Percentiles rank a stretch among this genome's conserved stretches.
These are phyloP conservation scores for Hygrophila difformis DNA, from an alignment of 257 asterid species.

Conservation along the genomic window DNA sequence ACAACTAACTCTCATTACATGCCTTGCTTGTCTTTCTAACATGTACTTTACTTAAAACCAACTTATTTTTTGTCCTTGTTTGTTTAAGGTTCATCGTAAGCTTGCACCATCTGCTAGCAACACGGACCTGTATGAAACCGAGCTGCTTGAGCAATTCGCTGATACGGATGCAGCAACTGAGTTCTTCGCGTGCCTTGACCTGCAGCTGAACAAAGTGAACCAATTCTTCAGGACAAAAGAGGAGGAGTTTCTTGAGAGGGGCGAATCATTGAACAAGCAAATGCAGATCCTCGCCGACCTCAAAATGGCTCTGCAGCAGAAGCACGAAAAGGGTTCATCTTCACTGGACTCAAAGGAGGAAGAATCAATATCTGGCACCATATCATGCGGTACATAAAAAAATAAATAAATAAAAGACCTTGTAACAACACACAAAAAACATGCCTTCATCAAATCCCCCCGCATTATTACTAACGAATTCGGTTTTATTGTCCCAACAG, in stretches of 20 bases:
- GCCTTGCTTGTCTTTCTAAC: too few species aligned
- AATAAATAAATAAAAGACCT: too few species aligned
- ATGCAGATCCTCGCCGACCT: slow-evolving; percentile 71
- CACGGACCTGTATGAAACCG: slow-evolving; percentile 68
- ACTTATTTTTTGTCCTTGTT: background rate
- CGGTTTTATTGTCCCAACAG: slow-evolving; percentile 21
- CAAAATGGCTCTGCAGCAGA: slow-evolving; percentile 38
- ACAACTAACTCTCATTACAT: background rate
- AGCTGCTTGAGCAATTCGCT: slow-evolving; percentile 62
- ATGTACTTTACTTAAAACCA: background rate
- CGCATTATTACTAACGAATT: too few species aligned
- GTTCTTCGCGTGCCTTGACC: slow-evolving; percentile 64
- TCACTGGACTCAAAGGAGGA: slow-evolving; percentile 38
- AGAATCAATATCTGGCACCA: slow-evolving; percentile 64
- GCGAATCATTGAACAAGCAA: slow-evolving; percentile 66
- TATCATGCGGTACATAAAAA: slow-evolving; percentile 53
- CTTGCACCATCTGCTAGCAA: slow-evolving; percentile 36
- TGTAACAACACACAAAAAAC: too few species aligned
- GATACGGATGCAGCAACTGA: slow-evolving; percentile 61
- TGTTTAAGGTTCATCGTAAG: slow-evolving; percentile 57
- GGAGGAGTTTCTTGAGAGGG: slow-evolving; percentile 78
- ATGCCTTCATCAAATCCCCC: too few species aligned
- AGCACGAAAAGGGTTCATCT: slow-evolving; percentile 21
- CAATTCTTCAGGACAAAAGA: slow-evolving; percentile 64
- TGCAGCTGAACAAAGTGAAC: slow-evolving; percentile 86